phyloP scores from a whole-genome alignment of 768 basidiomycete genomes.

The Pulveroboletus sp. region DNA sequence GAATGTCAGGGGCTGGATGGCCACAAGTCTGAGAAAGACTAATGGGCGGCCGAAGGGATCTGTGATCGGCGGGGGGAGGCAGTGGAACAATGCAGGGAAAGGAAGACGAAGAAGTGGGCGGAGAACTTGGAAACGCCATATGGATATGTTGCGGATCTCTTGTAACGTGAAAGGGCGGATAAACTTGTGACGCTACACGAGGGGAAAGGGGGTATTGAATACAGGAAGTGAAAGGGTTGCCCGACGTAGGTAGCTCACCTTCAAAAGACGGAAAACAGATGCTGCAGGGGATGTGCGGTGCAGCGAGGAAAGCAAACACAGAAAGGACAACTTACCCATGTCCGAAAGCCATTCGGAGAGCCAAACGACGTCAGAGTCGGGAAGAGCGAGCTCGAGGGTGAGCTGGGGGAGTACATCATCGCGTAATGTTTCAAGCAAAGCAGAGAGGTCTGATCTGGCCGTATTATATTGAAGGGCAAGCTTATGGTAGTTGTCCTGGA shows the following conservation, averaged over 20 bases:
- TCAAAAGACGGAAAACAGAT: constrained; percentile 57
- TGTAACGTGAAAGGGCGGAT: constrained; percentile 59
- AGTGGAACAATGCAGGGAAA: constrained; percentile 38
- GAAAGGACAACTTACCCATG: constrained; percentile 45
- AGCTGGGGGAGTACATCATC: constrained; percentile 58
- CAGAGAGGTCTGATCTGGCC: constrained; percentile 43
- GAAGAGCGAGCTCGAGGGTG: constrained; percentile 52
- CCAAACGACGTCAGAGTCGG: constrained; percentile 45
- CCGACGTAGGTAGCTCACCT: constrained; percentile 40
- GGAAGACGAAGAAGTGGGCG: constrained; percentile 38
- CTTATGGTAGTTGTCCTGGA: constrained; percentile 44
- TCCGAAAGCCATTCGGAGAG: constrained; percentile 63
- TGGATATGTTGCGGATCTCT: constrained; percentile 48
- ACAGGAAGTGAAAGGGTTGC: not conserved
- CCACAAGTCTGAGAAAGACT: constrained; percentile 47
- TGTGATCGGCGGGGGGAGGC: constrained; percentile 48
- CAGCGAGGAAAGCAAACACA: not conserved
- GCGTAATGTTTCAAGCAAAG: constrained; percentile 49
- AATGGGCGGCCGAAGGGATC: constrained; percentile 69
- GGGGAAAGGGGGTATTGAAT: constrained; percentile 3
- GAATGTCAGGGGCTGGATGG: constrained; percentile 38
- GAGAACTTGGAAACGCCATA: constrained; percentile 47
- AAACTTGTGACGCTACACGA: constrained; percentile 59
- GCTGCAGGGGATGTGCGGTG: constrained; percentile 28
- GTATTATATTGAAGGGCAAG: constrained; percentile 49